A percentile compares a stretch with the other conserved stretches of the same genome.
Evolutionary conservation across 2,329 filamentous ascomycete genomes (phyloP).

Genomic region (Lachnellula occidentalis): DNA sequence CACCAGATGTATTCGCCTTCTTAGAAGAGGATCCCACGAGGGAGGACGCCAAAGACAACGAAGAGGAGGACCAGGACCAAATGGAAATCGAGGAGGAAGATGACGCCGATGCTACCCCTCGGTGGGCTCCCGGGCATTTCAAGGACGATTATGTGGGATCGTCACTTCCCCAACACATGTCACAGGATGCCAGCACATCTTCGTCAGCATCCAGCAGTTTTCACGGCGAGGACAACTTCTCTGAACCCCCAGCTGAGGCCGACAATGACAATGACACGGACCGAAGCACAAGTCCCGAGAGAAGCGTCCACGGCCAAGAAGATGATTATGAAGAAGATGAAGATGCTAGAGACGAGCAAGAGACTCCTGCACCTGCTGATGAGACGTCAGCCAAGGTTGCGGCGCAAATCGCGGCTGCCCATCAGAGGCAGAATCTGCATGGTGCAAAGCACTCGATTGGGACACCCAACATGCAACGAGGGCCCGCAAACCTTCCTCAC

Average conservation of each 20-base stretch:
- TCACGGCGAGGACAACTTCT: conserved; percentile 33
- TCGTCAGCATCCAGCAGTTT: conserved; percentile 30
- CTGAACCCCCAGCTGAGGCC: conserved; percentile 29
- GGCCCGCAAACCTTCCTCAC: conserved; percentile 30
- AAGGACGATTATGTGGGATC: conserved; percentile 5
- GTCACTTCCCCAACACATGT: conserved; percentile 17
- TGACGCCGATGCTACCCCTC: conserved; percentile 5
- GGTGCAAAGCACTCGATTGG: conserved; percentile 22
- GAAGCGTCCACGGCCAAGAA: conserved; percentile 32
- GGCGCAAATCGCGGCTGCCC: conserved; percentile 28
- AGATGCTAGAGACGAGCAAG: neutral
- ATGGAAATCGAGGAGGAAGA: conserved; percentile 2
- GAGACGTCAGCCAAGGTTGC: conserved; percentile 27
- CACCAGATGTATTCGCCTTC: conserved; percentile 28
- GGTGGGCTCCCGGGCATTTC: conserved; percentile 14
- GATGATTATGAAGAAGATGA: conserved; percentile 6
- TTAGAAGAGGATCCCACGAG: conserved; percentile 18
- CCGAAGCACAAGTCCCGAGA: conserved; percentile 40
- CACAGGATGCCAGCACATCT: conserved; percentile 27
- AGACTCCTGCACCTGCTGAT: conserved; percentile 12
- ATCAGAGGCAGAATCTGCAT: conserved; percentile 26
- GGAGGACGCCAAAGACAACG: neutral
- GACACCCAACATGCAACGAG: conserved; percentile 37
- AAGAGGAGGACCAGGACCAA: neutral
- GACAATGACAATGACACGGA: conserved; percentile 40